Evolutionary conservation across 352 stramenopile species (phyloP), one percentile per base, ranked within the genome.

Genomic region (Phytophthora pisi): DNA sequence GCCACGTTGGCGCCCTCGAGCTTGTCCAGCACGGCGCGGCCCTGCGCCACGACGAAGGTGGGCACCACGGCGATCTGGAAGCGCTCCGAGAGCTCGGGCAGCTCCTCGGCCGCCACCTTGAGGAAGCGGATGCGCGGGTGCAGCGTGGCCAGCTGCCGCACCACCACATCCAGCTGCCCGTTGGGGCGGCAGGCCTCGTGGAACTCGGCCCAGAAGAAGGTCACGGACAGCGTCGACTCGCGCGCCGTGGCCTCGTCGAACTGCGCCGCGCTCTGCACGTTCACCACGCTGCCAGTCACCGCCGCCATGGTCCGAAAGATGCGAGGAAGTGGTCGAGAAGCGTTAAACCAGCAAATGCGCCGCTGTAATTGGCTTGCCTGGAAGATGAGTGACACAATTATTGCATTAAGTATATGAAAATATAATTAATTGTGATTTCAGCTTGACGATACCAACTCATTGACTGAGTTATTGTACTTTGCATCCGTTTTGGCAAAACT

Each of bases 61-160:
- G 97, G 97, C 51, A 99, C 96, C 5, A 97, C 86, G 0, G 88
- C 87, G 51, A 99, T 93, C 64, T 89, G 66, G 64, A 97, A 97
- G 38, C 86, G 84, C 67, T 97, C 89, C 65, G 86, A 93, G 54
- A 96, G 77, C 59, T 93, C 89, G 3, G 88, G 66, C 24, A 95
- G 74, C 49, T 93, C 83, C 61, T 97, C 90, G 30, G 90, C 91
- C 46, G 92, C 87, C 18, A 96, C 78, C 66, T 97, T 96, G 61
- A 93, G 80, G 69, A 96, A 96, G 46, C 83, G 83, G 59, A 96
- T 86, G 62, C 88, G 88, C 26, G 88, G 88, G 57, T 96, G 86
- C 57, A 96, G 68, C 56, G 84, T 90, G 36, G 88, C 88, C 38
- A 96, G 70, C 65, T 96, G 88, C 15, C 78, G 79, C 60, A 96